A percentile compares a stretch with the other conserved stretches of the same genome.
phyloP scores from a whole-genome alignment of 148 eudicot genomes.

The Vaccinium corymbosum region DNA sequence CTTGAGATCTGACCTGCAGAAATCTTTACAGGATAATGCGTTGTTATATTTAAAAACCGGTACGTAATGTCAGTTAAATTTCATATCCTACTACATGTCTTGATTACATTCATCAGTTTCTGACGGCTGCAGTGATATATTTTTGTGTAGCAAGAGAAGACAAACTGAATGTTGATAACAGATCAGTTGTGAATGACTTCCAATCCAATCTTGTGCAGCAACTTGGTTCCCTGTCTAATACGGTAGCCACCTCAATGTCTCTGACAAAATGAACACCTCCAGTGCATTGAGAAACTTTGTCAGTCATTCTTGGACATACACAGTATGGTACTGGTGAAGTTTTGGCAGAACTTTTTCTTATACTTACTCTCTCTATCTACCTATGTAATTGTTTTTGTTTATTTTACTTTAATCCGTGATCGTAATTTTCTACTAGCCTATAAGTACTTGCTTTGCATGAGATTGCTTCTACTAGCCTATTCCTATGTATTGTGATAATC shows the following conservation, averaged over 20 bases:
- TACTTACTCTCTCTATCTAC: too few relatives aligned
- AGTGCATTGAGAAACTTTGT: constrained; percentile 61
- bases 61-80: constrained; percentile 18
- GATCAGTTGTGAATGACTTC: constrained; percentile 59
- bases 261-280: constrained; percentile 66
- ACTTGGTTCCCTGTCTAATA: constrained; percentile 55
- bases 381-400: background rate
- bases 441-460: background rate
- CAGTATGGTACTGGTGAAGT: constrained; percentile 46
- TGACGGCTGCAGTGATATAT: constrained; percentile 11
- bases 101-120: background rate
- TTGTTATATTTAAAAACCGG: constrained; percentile 63
- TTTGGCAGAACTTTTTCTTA: too few relatives aligned
- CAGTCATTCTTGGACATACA: constrained; percentile 61
- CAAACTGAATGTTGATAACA: constrained; percentile 68
- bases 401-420: background rate
- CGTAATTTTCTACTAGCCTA: background rate
- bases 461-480: constrained; percentile 21
- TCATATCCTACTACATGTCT: background rate
- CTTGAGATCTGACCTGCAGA: constrained; percentile 73
- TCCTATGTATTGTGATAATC: too few relatives aligned
- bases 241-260: constrained; percentile 54
- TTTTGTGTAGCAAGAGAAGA: constrained; percentile 72
- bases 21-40: constrained; percentile 69
- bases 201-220: constrained; percentile 60